phyloP scores from a whole-genome alignment of 2,329 filamentous ascomycete species.

The Myriangium duriaei region DNA sequence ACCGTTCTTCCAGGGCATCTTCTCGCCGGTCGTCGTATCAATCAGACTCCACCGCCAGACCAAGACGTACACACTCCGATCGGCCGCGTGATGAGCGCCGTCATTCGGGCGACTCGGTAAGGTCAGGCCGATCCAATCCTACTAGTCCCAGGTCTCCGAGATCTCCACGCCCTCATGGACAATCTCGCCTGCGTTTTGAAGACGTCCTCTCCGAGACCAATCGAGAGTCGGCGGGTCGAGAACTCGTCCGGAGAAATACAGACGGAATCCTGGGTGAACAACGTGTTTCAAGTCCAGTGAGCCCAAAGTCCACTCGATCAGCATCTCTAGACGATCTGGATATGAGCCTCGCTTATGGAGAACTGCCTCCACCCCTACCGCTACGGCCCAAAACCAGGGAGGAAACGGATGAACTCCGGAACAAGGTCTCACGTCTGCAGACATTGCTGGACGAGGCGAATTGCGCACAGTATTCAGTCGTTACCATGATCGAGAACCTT shows the following conservation, averaged over 20 bases:
- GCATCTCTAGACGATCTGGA: conserved; percentile 50
- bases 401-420: conserved; percentile 48
- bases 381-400: conserved; percentile 27
- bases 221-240: conserved; percentile 15
- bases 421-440: conserved; percentile 64
- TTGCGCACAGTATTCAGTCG: conserved; percentile 74
- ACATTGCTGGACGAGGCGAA: conserved; percentile 72
- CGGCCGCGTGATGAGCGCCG: conserved; percentile 29
- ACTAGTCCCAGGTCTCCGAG: conserved; percentile 3
- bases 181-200: conserved; percentile 21
- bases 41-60: background rate
- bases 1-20: conserved; percentile 19
- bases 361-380: conserved; percentile 57
- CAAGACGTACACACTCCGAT: conserved; percentile 6
- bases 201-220: conserved; percentile 19
- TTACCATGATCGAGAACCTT: conserved; percentile 66
- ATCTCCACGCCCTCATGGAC: conserved; percentile 13
- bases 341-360: conserved; percentile 85
- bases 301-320: conserved; percentile 19
- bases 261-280: conserved; percentile 19
- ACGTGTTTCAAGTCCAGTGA: conserved; percentile 5
- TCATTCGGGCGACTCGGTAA: conserved; percentile 28
- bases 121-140: conserved; percentile 31
- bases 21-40: conserved; percentile 13
- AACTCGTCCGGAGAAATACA: conserved; percentile 32